These are phyloP conservation scores for Takashimella tepidaria DNA, from an alignment of 1,284 basidiomycete species.

Conservation along the genomic window DNA sequence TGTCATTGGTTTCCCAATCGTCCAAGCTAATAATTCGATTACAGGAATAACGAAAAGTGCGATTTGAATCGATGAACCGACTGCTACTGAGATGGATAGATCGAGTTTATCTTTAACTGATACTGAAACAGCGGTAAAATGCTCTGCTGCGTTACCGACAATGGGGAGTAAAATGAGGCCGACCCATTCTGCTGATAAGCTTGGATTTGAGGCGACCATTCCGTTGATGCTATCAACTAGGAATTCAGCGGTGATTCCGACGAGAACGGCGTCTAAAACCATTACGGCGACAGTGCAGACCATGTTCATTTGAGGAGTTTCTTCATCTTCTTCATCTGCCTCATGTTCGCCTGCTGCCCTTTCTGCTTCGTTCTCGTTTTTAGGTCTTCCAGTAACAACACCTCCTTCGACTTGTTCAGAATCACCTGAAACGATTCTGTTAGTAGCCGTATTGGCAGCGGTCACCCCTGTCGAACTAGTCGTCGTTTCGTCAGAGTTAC, in stretches of 20 bases:
- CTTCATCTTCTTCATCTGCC: constrained; percentile 45
- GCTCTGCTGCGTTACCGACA: constrained; percentile 55
- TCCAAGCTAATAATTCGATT: constrained; percentile 53
- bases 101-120: constrained; percentile 65
- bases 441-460: constrained; percentile 2
- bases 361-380: constrained; percentile 4
- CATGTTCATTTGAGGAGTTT: constrained; percentile 51
- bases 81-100: constrained; percentile 64
- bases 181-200: constrained; percentile 65
- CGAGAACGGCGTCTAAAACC: constrained; percentile 40
- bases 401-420: no score
- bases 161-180: constrained; percentile 58
- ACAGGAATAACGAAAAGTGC: constrained; percentile 75
- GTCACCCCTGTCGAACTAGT: constrained; percentile 11
- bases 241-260: constrained; percentile 70
- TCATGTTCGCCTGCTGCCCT: not conserved
- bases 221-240: constrained; percentile 45
- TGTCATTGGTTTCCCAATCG: constrained; percentile 51
- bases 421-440: no score
- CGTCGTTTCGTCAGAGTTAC: not conserved
- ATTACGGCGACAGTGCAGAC: constrained; percentile 49
- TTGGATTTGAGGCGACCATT: constrained; percentile 44
- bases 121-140: constrained; percentile 80
- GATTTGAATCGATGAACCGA: constrained; percentile 91
- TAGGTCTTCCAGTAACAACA: constrained; percentile 3